Percentiles rank a stretch among this genome's conserved stretches.
Conservation (phyloP, 139 green algal genomes). For the Tetraselmis striata region DNA sequence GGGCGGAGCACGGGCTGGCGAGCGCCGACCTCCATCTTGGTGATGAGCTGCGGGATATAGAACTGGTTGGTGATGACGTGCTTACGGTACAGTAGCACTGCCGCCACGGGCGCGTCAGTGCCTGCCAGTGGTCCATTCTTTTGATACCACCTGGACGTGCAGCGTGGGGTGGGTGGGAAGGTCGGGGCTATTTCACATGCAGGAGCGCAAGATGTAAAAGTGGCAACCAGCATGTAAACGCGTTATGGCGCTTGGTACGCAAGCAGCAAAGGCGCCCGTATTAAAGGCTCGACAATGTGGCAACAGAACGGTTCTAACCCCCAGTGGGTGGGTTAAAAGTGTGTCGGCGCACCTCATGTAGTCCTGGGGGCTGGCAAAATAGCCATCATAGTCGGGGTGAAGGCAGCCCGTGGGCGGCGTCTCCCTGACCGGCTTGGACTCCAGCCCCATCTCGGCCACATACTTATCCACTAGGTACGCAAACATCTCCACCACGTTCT, state of each 20-base stretch:
- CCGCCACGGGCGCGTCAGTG: constrained; percentile 64
- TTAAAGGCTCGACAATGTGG: too few species aligned
- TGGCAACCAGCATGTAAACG: too few species aligned
- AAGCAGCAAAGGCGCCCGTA: too few species aligned
- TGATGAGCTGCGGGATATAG: constrained; percentile 75
- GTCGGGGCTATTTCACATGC: too few species aligned
- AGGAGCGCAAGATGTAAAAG: too few species aligned
- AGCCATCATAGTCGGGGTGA: constrained; percentile 68
- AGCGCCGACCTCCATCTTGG: background rate
- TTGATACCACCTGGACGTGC: constrained; percentile 13
- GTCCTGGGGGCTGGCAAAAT: constrained; percentile 60
- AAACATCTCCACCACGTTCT: constrained; percentile 85
- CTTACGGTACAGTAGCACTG: constrained; percentile 95
- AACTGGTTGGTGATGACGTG: constrained; percentile 89
- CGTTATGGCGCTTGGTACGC: too few species aligned
- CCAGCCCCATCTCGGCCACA: constrained; percentile 28
- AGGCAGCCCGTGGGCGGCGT: constrained; percentile 87
- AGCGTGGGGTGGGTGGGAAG: too few species aligned
- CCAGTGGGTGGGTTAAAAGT: too few species aligned
- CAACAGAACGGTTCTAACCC: too few species aligned
- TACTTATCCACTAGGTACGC: constrained; percentile 74
- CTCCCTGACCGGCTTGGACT: constrained; percentile 48
- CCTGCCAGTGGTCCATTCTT: constrained; percentile 25
- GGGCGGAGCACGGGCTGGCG: background rate
- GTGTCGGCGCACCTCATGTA: constrained; percentile 77